These are phyloP conservation scores for Boletus tylopilopsis DNA, from an alignment of 768 basidiomycete genomes.

Conservation along the genomic window DNA sequence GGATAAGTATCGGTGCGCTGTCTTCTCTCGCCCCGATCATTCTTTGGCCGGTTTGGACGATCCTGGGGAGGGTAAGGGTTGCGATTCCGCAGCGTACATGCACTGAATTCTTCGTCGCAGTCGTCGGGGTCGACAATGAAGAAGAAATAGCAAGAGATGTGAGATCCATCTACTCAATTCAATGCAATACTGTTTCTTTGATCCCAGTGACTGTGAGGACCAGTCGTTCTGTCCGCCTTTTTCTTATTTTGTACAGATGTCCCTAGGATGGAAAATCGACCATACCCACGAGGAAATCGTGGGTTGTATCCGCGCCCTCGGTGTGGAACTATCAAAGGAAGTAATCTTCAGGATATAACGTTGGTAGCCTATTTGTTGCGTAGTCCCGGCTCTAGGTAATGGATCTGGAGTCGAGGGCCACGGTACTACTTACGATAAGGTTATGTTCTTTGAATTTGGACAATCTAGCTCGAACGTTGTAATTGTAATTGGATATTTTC, in stretches of 20 bases:
- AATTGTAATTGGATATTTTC: background rate
- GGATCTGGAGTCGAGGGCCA: background rate
- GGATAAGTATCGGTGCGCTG: constrained; percentile 63
- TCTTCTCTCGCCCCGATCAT: constrained; percentile 61
- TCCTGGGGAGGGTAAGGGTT: constrained; percentile 23
- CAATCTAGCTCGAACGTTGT: too few species aligned
- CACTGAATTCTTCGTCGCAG: constrained; percentile 18
- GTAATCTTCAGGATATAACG: constrained; percentile 35
- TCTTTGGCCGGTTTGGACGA: constrained; percentile 39
- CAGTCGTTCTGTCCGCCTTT: background rate
- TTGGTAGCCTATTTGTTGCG: background rate
- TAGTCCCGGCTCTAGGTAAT: background rate
- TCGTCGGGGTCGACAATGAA: constrained; percentile 8
- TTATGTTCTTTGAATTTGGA: background rate
- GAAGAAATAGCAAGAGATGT: constrained; percentile 20
- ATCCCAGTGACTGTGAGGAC: constrained; percentile 26
- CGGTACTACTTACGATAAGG: background rate
- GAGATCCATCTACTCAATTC: constrained; percentile 25
- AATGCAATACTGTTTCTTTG: constrained; percentile 16
- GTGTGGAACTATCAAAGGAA: constrained; percentile 39
- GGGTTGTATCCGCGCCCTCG: constrained; percentile 43
- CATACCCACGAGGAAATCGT: constrained; percentile 34
- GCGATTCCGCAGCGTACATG: background rate
- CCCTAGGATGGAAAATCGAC: constrained; percentile 26
- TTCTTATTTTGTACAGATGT: constrained; percentile 13